phyloP scores from a whole-genome alignment of 148 eudicot species.

The Persicaria maculosa region DNA sequence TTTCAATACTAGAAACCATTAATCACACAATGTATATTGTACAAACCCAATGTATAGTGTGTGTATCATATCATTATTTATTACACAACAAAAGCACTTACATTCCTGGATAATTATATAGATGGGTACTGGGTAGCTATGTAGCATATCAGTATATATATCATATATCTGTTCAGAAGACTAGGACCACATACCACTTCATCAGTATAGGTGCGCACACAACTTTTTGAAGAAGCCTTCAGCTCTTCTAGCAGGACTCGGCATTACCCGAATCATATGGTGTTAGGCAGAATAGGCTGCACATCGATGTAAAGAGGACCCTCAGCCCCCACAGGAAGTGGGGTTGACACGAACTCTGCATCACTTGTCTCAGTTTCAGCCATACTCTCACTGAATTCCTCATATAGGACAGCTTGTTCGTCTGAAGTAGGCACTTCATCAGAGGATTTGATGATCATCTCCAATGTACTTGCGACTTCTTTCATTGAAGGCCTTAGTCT shows the following conservation, averaged over 20 bases:
- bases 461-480: constrained; percentile 7
- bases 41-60: too few relatives aligned
- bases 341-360: not conserved
- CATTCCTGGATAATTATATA: not conserved
- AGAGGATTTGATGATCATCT: constrained; percentile 7
- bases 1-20: too few relatives aligned
- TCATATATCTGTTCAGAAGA: too few relatives aligned
- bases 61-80: too few relatives aligned
- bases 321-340: not conserved
- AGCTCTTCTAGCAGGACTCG: too few relatives aligned
- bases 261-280: not conserved
- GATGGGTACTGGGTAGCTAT: not conserved
- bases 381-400: not conserved
- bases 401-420: not conserved
- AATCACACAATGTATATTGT: too few relatives aligned
- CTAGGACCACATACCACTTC: too few relatives aligned
- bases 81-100: too few relatives aligned
- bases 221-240: too few relatives aligned
- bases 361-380: not conserved
- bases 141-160: too few relatives aligned
- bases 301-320: not conserved
- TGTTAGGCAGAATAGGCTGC: not conserved
- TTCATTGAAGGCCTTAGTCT: constrained; percentile 3
- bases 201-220: too few relatives aligned
- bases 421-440: not conserved